These are phyloP conservation scores for Benincasa hispida DNA, from an alignment of 306 rosid species.

Conservation along the genomic window DNA sequence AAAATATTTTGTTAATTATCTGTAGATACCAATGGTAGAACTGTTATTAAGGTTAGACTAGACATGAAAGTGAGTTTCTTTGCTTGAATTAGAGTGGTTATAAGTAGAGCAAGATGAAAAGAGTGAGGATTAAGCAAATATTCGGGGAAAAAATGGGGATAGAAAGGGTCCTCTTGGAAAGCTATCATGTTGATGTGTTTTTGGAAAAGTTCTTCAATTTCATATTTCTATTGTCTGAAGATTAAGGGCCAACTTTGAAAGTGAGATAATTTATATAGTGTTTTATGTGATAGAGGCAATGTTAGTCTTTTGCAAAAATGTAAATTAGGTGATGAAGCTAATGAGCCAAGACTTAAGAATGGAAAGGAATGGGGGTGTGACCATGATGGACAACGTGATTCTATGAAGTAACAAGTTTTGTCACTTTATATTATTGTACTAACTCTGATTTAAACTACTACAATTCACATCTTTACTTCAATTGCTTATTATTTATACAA, in stretches of 20 bases:
- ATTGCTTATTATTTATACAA: slow-evolving; percentile 1
- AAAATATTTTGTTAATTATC: not conserved
- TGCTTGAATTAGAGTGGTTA: not conserved
- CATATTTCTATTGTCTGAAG: not conserved
- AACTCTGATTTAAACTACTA: not conserved
- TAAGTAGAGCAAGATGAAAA: no score
- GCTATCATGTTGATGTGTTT: not conserved
- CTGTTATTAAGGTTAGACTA: not conserved
- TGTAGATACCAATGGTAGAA: not conserved
- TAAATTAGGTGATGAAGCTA: not conserved
- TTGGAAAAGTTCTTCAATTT: not conserved
- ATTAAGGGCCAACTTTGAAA: not conserved
- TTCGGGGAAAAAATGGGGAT: not conserved
- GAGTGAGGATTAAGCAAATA: not conserved
- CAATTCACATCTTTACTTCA: not conserved
- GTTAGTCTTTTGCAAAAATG: not conserved
- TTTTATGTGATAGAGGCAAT: not conserved
- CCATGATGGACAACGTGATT: not conserved
- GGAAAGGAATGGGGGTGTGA: not conserved
- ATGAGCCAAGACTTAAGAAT: not conserved
- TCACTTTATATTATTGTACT: not conserved
- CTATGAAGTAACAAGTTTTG: not conserved
- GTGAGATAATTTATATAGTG: not conserved
- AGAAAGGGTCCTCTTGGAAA: not conserved
- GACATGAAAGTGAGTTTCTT: not conserved